phyloP scores from a whole-genome alignment of 345 rosid species.

The Syzygium oleosum region DNA sequence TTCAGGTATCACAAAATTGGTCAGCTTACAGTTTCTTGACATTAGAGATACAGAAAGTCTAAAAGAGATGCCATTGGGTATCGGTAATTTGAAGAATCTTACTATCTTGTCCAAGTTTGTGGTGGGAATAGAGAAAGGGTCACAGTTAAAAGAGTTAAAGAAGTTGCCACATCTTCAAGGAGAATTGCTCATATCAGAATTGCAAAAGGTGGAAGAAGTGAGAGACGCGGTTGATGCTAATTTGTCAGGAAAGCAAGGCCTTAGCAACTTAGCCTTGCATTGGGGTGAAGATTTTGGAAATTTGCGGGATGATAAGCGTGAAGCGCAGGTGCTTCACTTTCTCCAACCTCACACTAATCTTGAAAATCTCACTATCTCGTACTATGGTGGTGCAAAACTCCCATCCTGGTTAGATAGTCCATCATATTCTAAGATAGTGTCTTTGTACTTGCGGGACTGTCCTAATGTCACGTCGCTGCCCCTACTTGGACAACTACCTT shows the following conservation, averaged over 20 bases:
- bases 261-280: background rate
- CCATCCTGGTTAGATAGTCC: background rate
- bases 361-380: background rate
- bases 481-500: background rate
- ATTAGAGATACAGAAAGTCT: background rate
- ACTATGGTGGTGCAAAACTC: background rate
- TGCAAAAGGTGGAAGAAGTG: background rate
- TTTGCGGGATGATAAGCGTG: rapidly evolving
- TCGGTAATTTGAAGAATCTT: background rate
- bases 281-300: background rate
- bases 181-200: background rate
- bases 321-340: background rate
- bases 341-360: background rate
- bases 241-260: background rate
- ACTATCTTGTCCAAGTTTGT: background rate
- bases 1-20: background rate
- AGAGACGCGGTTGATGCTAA: background rate
- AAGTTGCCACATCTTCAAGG: background rate
- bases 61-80: background rate
- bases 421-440: background rate
- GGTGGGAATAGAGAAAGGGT: rapidly evolving
- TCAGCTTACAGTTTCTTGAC: background rate
- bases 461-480: background rate
- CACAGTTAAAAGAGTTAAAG: background rate
- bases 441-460: background rate